These are phyloP conservation scores for Eleusine coracana DNA, from an alignment of 176 grass and related monocot genomes.

Conservation along the genomic window DNA sequence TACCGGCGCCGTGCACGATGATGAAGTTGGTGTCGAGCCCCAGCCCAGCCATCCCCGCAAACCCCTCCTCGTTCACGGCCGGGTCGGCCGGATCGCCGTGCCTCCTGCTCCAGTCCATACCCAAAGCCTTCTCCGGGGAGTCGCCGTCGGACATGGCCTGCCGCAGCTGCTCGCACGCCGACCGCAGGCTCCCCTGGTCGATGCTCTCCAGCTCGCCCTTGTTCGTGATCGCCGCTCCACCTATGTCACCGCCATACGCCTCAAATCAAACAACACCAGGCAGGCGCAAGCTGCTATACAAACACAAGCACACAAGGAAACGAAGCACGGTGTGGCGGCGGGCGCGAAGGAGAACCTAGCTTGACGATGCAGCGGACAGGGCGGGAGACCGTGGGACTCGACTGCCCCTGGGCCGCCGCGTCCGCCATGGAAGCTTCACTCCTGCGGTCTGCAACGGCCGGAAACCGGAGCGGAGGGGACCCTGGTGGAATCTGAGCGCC, in stretches of 20 bases:
- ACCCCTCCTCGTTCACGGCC: slow-evolving; percentile 40
- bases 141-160: slow-evolving; percentile 63
- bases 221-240: slow-evolving; percentile 95
- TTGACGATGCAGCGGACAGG: slow-evolving; percentile 82
- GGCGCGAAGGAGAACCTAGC: slow-evolving; percentile 47
- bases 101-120: slow-evolving; percentile 87
- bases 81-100: slow-evolving; percentile 48
- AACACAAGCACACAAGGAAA: not conserved
- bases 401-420: not conserved
- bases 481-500: slow-evolving; percentile 2
- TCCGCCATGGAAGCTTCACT: slow-evolving; percentile 48
- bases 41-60: slow-evolving; percentile 28
- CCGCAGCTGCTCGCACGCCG: slow-evolving; percentile 75
- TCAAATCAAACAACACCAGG: not conserved
- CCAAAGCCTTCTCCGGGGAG: slow-evolving; percentile 38
- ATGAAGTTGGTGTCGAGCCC: slow-evolving; percentile 73
- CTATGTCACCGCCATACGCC: slow-evolving; percentile 37
- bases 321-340: not conserved
- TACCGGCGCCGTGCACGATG: slow-evolving; percentile 92
- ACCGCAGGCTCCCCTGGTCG: slow-evolving; percentile 54
- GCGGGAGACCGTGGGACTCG: not conserved
- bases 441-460: slow-evolving; percentile 4
- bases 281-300: not conserved
- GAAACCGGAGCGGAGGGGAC: not conserved
- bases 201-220: slow-evolving; percentile 91